These are phyloP conservation scores for Yamadazyma akitaensis DNA, from an alignment of 805 yeast species.

Conservation along the genomic window DNA sequence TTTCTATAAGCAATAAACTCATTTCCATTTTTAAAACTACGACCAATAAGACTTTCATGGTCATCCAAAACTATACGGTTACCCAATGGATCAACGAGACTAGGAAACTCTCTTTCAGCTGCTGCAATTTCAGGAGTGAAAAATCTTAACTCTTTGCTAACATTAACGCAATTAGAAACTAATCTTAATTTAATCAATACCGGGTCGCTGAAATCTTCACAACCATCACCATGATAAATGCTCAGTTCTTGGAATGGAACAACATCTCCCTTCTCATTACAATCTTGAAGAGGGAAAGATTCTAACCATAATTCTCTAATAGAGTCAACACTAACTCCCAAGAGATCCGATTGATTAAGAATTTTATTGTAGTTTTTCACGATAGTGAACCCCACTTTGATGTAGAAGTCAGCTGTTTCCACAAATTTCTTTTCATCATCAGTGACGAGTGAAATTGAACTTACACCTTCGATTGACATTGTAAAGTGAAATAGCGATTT, in stretches of 20 bases:
- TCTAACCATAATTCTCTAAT: conserved; percentile 71
- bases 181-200: conserved; percentile 37
- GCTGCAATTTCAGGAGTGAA: conserved; percentile 29
- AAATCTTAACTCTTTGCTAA: conserved; percentile 23
- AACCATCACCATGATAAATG: conserved; percentile 36
- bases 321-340: conserved; percentile 65
- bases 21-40: neutral
- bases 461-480: conserved; percentile 30
- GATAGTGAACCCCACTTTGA: conserved; percentile 55
- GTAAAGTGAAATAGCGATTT: neutral
- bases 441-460: conserved; percentile 63
- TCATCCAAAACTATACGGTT: conserved; percentile 28
- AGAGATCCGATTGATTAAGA: conserved; percentile 10
- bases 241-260: conserved; percentile 41
- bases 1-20: conserved; percentile 10
- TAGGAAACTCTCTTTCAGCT: conserved; percentile 19
- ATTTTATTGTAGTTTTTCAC: conserved; percentile 58
- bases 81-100: conserved; percentile 34
- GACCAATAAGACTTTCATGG: conserved; percentile 12
- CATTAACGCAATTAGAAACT: conserved; percentile 15
- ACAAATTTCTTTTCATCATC: conserved; percentile 44
- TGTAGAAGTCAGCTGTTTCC: conserved; percentile 54
- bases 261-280: conserved; percentile 30
- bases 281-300: conserved; percentile 51
- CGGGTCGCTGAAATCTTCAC: conserved; percentile 24